Base-by-base conservation (phyloP, 306 rosid genomes). In the Dalbergia oliveri region DNA sequence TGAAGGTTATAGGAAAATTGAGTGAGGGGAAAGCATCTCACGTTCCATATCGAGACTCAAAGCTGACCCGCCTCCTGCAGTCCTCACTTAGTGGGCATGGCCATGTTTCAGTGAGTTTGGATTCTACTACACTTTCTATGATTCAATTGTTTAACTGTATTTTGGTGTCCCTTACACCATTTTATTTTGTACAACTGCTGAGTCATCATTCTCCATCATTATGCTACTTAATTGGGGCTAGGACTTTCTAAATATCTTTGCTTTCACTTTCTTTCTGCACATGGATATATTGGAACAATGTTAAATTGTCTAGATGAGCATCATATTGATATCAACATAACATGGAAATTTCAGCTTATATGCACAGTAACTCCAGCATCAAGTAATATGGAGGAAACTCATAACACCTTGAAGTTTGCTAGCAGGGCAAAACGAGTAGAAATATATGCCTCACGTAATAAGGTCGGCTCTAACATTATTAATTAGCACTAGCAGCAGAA, bases 11-110 rank as follows among this genome's bases (percentile, higher is more conserved):
- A 71, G 98, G 99, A 75, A 96, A 96, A 83, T 69, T 93, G 83
- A 96, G 99, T 47, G 99, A 96, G 88, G 99, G 99, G 69, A 96
- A 96, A 88, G 96, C 99, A 84, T 93, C 97, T 56, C 99, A 96
- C 85, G 97, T 96, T 86, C 99, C 99, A 45, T 93, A 89, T 80
- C 93, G 99, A 83, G 99, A 96, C 85, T 96, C 99, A 59, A 96
- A 96, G 91, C 99, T 96, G 85, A 96, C 99, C 37, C 99, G 98
- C 67, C 98, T 96, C 81, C 84, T 96, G 65, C 99, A 96, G 84
- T 93, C 99, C 76, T 96, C 99, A 4, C 89, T 96, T 71, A 82
- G 97, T 59, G 99, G 99, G 76, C 97, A 90, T 57, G 99, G 99
- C 37, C 99, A 96, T 85, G 97, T 96, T 76, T 96, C 99, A 9